Percentiles rank a stretch among this genome's conserved stretches.
Evolutionary conservation across 2,329 filamentous ascomycete genomes (phyloP).

Genomic region (Triangularia verruculosa): DNA sequence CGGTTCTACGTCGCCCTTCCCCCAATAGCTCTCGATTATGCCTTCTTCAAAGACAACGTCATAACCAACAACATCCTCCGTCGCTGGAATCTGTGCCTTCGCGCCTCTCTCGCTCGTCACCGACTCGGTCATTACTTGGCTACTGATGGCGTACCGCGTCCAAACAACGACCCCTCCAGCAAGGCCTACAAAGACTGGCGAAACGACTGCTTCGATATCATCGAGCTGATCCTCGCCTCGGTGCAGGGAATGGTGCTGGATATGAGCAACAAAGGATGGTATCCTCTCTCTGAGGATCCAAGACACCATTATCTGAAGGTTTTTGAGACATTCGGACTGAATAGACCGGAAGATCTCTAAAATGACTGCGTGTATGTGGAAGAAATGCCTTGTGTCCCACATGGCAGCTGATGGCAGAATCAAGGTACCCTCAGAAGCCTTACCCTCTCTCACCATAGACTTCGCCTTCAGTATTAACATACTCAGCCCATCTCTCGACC

Average conservation of each 20-base stretch:
- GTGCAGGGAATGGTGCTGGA: conserved; percentile 4
- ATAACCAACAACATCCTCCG: not conserved
- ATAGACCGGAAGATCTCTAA: not conserved
- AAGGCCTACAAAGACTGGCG: conserved; percentile 1
- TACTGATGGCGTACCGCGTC: not conserved
- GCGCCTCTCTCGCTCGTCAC: not conserved
- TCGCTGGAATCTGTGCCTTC: not conserved
- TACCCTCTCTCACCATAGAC: conserved; percentile 10
- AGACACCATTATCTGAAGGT: not conserved
- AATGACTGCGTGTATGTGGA: too few species aligned
- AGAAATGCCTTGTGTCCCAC: not conserved
- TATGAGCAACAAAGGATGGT: conserved; percentile 6
- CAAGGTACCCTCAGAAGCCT: not conserved
- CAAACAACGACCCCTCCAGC: not conserved
- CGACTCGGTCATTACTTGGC: not conserved
- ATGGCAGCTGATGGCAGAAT: not conserved
- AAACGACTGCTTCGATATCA: conserved; percentile 1
- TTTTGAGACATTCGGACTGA: not conserved
- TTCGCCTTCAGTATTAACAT: conserved; percentile 7
- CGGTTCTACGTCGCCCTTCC: conserved; percentile 4
- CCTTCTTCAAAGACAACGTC: not conserved
- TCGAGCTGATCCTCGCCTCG: conserved; percentile 2
- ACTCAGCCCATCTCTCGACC: not conserved
- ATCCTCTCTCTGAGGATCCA: not conserved
- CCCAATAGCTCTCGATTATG: not conserved